Conservation (phyloP, 108 stramenopile genomes). For the Pseudonitzschia pungens region DNA sequence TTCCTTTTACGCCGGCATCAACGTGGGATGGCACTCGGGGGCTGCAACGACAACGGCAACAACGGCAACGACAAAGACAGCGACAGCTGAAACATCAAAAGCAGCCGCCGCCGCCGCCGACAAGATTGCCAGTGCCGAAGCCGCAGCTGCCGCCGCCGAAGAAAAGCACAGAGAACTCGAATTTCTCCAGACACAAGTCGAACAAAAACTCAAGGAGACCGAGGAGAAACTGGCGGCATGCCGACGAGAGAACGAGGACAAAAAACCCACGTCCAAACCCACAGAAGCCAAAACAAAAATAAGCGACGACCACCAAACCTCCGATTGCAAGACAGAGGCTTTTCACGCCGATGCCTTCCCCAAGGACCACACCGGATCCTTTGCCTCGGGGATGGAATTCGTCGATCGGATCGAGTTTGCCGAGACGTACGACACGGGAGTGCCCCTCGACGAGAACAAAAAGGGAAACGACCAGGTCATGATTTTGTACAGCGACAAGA, state of each 20-base stretch:
- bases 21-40: neutral
- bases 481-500: conserved; percentile 19
- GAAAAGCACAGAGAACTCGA: too few relatives aligned
- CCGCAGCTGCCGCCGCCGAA: too few relatives aligned
- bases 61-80: neutral
- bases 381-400: conserved; percentile 7
- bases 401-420: conserved; percentile 31
- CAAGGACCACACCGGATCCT: neutral
- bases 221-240: neutral
- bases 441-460: conserved; percentile 31
- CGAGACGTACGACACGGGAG: conserved; percentile 22
- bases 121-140: too few relatives aligned
- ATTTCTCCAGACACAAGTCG: neutral
- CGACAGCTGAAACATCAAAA: too few relatives aligned
- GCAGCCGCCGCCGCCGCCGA: too few relatives aligned
- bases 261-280: neutral
- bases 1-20: conserved; percentile 6
- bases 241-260: neutral
- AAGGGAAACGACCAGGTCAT: conserved; percentile 19
- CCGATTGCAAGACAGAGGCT: too few relatives aligned
- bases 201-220: neutral
- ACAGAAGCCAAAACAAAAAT: neutral
- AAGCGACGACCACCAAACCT: too few relatives aligned
- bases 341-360: neutral
- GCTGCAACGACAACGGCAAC: neutral